Conservation (phyloP, 192 early-diverging fungal species). For the Rhizophagus sp. region DNA sequence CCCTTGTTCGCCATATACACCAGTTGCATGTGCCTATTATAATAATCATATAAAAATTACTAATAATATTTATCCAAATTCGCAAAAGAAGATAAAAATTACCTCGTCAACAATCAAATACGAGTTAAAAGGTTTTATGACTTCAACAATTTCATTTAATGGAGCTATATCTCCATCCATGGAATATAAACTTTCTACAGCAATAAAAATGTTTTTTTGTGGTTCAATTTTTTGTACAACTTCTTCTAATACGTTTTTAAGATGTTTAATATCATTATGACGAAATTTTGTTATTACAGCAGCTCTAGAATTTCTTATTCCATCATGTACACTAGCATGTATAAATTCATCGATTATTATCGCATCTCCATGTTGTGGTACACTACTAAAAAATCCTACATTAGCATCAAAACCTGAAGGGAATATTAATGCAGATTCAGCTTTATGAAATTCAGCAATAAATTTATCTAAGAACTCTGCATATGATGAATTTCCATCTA, state of each 20-base stretch:
- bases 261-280: constrained; percentile 67
- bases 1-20: constrained; percentile 67
- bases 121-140: constrained; percentile 51
- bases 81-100: neutral
- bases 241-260: constrained; percentile 42
- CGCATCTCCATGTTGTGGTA: constrained; percentile 66
- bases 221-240: constrained; percentile 12
- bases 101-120: constrained; percentile 82
- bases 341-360: constrained; percentile 74
- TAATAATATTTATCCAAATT: neutral
- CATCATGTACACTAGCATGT: constrained; percentile 86
- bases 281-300: constrained; percentile 46
- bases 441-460: constrained; percentile 63
- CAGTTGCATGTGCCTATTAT: constrained; percentile 75
- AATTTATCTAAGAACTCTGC: constrained; percentile 62
- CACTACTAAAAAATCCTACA: constrained; percentile 61
- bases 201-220: constrained; percentile 55
- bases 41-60: constrained; percentile 8
- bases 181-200: constrained; percentile 76
- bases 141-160: constrained; percentile 60
- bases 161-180: constrained; percentile 85
- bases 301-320: constrained; percentile 60
- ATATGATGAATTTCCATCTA: constrained; percentile 69
- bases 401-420: constrained; percentile 92
- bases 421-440: constrained; percentile 67